Evolutionary conservation across 768 basidiomycete species (phyloP).

Genomic region (Serpula lacrymans): DNA sequence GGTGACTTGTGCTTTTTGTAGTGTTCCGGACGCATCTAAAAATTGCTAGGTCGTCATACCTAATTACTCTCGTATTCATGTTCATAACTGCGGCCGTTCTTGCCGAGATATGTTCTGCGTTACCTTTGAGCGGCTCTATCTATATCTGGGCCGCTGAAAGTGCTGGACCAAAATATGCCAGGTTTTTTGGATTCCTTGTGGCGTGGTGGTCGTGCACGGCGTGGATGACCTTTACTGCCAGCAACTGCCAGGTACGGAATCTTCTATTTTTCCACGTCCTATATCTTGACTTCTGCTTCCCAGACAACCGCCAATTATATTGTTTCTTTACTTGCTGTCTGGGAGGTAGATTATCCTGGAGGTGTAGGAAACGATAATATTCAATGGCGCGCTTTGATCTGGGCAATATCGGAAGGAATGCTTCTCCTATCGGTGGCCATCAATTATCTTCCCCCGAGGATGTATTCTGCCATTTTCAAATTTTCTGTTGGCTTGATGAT

Average conservation of each 20-base stretch:
- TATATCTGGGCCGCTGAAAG: slow-evolving; percentile 95
- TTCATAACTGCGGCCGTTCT: slow-evolving; percentile 82
- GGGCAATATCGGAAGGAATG: slow-evolving; percentile 75
- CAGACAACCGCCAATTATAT: slow-evolving; percentile 89
- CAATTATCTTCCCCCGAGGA: slow-evolving; percentile 79
- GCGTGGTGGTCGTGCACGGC: slow-evolving; percentile 94
- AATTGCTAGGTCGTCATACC: slow-evolving; percentile 73
- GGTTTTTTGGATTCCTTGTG: slow-evolving; percentile 85
- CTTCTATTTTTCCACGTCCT: neutral
- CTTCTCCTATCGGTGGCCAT: slow-evolving; percentile 70
- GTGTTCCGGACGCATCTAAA: neutral
- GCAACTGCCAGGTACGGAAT: slow-evolving; percentile 73
- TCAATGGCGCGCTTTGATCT: slow-evolving; percentile 84
- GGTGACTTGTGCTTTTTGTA: too few relatives aligned
- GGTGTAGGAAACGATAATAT: slow-evolving; percentile 66
- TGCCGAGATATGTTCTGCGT: slow-evolving; percentile 87
- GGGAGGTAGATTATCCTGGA: slow-evolving; percentile 80
- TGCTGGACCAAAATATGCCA: slow-evolving; percentile 81
- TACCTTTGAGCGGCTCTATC: slow-evolving; percentile 86
- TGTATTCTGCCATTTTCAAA: slow-evolving; percentile 76
- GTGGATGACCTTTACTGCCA: slow-evolving; percentile 94
- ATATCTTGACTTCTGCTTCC: neutral
- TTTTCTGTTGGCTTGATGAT: slow-evolving; percentile 72
- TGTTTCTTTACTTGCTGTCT: slow-evolving; percentile 78
- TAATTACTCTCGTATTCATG: slow-evolving; percentile 85